Conservation (phyloP, 2,329 filamentous ascomycete genomes). For the Verticillium nubilum region DNA sequence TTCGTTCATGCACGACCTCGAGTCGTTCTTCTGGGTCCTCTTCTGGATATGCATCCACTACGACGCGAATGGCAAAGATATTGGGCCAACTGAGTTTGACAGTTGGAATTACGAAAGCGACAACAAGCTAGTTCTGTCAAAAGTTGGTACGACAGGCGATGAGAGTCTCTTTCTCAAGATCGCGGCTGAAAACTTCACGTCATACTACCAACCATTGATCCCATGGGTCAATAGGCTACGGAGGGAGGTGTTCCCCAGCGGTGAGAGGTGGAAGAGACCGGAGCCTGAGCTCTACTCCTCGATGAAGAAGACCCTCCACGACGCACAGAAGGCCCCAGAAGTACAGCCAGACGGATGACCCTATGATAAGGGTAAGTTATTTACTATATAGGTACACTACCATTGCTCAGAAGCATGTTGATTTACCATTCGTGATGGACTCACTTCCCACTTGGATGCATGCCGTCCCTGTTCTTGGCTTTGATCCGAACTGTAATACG, state of each 20-base stretch:
- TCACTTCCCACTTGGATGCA: too few relatives aligned
- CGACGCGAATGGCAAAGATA: slow-evolving; percentile 16
- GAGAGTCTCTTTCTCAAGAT: too few relatives aligned
- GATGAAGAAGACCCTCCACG: slow-evolving; percentile 3
- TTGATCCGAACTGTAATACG: too few relatives aligned
- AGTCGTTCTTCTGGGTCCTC: slow-evolving; percentile 43
- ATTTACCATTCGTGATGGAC: too few relatives aligned
- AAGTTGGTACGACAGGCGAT: too few relatives aligned
- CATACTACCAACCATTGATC: slow-evolving; percentile 26
- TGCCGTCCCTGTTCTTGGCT: too few relatives aligned
- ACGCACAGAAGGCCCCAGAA: not conserved
- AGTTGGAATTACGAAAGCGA: slow-evolving; percentile 12
- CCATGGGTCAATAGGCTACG: slow-evolving; percentile 29
- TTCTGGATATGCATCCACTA: slow-evolving; percentile 41
- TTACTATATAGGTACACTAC: too few relatives aligned
- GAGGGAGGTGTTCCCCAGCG: slow-evolving; percentile 22
- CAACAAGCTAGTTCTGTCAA: slow-evolving; percentile 1
- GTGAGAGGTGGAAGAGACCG: slow-evolving; percentile 13
- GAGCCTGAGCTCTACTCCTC: slow-evolving; percentile 8
- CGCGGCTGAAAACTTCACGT: slow-evolving; percentile 18
- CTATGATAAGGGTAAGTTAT: not conserved
- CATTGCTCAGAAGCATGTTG: too few relatives aligned
- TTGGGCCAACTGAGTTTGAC: slow-evolving; percentile 4
- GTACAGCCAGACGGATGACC: not conserved
- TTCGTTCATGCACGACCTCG: slow-evolving; percentile 40